Evolutionary conservation across 345 rosid genomes (phyloP).

Genomic region (Limnanthes douglasii): DNA sequence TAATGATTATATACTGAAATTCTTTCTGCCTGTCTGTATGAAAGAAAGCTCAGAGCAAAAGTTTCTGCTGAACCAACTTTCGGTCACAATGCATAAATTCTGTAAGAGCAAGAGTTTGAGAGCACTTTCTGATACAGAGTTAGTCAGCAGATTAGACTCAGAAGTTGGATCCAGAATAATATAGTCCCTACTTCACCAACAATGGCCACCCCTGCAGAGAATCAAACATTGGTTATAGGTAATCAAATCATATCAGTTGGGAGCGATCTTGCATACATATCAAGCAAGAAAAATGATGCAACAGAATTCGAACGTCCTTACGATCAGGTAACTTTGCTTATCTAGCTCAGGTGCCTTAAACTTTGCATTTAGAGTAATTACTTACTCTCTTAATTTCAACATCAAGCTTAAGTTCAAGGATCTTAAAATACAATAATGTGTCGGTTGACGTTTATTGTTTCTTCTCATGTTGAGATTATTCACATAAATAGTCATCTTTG

Average conservation of each 20-base stretch:
- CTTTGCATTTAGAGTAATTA: no score
- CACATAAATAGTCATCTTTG: no score
- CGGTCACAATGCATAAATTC: conserved; percentile 73
- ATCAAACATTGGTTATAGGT: conserved; percentile 14
- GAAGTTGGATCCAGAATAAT: conserved; percentile 16
- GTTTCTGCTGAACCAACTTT: conserved; percentile 61
- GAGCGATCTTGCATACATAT: conserved; percentile 12
- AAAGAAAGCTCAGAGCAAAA: conserved; percentile 73
- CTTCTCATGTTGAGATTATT: no score
- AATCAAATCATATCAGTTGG: conserved; percentile 16
- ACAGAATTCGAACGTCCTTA: conserved; percentile 19
- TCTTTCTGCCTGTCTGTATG: conserved; percentile 67
- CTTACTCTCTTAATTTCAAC: no score
- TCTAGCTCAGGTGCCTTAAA: no score
- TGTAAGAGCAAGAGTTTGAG: conserved; percentile 57
- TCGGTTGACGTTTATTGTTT: conserved; percentile 5
- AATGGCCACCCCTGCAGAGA: conserved; percentile 14
- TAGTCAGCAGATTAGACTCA: conserved; percentile 14
- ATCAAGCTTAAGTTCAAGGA: no score
- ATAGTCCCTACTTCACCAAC: conserved; percentile 13
- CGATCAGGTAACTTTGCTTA: conserved; percentile 59
- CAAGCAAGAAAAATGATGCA: conserved; percentile 24
- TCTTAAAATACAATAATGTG: conserved; percentile 54
- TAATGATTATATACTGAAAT: conserved; percentile 63
- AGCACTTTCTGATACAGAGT: conserved; percentile 48